Conservation (phyloP, 768 basidiomycete genomes). For the Kwoniella europaea region DNA sequence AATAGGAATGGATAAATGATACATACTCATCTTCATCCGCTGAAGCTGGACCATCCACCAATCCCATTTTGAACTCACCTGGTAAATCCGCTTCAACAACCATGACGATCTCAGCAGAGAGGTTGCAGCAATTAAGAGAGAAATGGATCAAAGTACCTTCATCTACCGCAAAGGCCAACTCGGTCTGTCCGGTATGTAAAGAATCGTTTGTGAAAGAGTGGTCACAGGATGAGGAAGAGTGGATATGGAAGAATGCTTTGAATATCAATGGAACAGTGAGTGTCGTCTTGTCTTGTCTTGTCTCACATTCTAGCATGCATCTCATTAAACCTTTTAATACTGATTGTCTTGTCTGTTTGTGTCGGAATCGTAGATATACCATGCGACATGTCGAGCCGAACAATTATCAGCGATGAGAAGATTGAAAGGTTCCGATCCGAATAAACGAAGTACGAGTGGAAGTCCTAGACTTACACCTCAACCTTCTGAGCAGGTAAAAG, state of each 20-base stretch:
- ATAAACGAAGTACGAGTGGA: slow-evolving; percentile 22
- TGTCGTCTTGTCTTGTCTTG: background rate
- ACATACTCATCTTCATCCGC: slow-evolving; percentile 9
- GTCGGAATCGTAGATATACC: slow-evolving; percentile 71
- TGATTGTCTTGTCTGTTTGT: slow-evolving; percentile 3
- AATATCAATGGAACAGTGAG: slow-evolving; percentile 78
- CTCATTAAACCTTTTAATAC: background rate
- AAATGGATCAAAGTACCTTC: slow-evolving; percentile 78
- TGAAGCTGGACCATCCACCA: slow-evolving; percentile 47
- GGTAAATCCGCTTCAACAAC: slow-evolving; percentile 19
- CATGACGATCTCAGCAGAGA: slow-evolving; percentile 68
- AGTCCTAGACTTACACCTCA: slow-evolving; percentile 33
- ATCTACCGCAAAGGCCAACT: slow-evolving; percentile 78
- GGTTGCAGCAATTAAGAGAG: slow-evolving; percentile 70
- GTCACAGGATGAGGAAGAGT: slow-evolving; percentile 93
- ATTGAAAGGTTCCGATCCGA: slow-evolving; percentile 25
- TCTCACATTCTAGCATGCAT: background rate
- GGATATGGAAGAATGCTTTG: slow-evolving; percentile 94
- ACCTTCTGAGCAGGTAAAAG: slow-evolving; percentile 8
- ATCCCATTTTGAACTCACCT: slow-evolving; percentile 27
- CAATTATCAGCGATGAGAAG: slow-evolving; percentile 39
- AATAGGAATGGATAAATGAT: slow-evolving; percentile 87
- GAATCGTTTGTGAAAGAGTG: slow-evolving; percentile 89
- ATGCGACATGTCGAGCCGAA: slow-evolving; percentile 92
- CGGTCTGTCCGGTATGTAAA: slow-evolving; percentile 94